Base-by-base conservation (phyloP, 257 asterid species). In the Paulownia fortunei region DNA sequence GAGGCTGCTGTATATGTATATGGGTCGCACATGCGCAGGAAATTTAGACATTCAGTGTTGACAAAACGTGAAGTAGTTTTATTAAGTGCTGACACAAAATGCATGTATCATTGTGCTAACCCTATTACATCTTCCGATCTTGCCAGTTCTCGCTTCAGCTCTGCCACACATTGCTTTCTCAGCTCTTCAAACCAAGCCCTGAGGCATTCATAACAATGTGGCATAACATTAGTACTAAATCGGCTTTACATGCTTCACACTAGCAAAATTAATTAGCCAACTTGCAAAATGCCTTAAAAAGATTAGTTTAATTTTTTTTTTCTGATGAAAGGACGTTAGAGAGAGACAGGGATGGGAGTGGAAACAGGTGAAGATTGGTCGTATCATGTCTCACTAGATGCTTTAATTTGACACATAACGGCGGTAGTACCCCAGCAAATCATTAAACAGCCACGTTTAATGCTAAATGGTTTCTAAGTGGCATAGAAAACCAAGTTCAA, bases 151-250 rank as follows among this genome's bases (percentile, higher is more conserved):
- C 76, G 85, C 82, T 86, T 93, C 84, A 95, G 84, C 86, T 93
- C 97, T 12, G 89, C 97, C 71, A 95, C 86, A 75, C 98, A 91
- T 55, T 80, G 82, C 83, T 90, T 84, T 78, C 89, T 88, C 80
- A 95, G 88, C 83, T 91, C 99, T 64, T 95, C 97, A 76, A 88
- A 93, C 97, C 94, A 91, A 79, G 88, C 86, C 82, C 99, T 95
- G 84, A 73, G 69, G 71, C 41, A 61, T 26, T 69, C 76, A 69
- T 62, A 72, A 15, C 16, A 75, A 68, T 8, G 47, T 5, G 8
- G 59, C 75, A 46, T 37, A 27, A 47, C 54, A 71, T 74, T 76
- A 54, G 70, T 15, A 3, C 46, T 23, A 26, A 6, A 66, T 34
- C 4, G 26, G 24, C 8, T 52, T 42, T 7, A 16, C 24, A 46